Conservation (phyloP, 306 rosid species). For the Morella rubra region DNA sequence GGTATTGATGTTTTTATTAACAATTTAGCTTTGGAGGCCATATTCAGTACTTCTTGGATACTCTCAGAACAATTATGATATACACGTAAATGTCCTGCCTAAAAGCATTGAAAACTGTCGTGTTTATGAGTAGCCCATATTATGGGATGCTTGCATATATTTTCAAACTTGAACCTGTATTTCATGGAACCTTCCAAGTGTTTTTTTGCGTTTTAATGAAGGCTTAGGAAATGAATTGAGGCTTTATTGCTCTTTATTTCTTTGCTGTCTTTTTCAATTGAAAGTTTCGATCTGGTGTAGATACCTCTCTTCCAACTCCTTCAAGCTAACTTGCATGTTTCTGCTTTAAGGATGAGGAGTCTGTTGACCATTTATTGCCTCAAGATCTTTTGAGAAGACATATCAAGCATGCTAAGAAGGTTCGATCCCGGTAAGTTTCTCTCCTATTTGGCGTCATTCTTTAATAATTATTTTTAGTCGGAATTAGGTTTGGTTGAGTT, state of each 20-base stretch:
- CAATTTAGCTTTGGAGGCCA: not conserved
- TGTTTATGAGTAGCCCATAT: not conserved
- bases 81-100: not conserved
- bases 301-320: conserved; percentile 5
- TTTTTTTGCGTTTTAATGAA: not conserved
- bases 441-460: not conserved
- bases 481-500: conserved; percentile 6
- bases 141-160: not conserved
- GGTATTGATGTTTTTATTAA: not conserved
- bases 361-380: conserved; percentile 42
- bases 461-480: conserved; percentile 5
- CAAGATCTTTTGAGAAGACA: conserved; percentile 68
- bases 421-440: conserved; percentile 69
- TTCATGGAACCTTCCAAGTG: not conserved
- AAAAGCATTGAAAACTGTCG: not conserved
- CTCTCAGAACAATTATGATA: not conserved
- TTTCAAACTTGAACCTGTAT: not conserved
- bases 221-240: conserved; percentile 4
- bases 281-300: not conserved
- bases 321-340: conserved; percentile 19
- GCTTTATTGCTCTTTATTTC: conserved; percentile 6
- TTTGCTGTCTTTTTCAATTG: not conserved
- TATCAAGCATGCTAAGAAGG: conserved; percentile 74
- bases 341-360: conserved; percentile 55
- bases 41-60: not conserved